Percentiles rank a stretch among this genome's conserved stretches.
phyloP scores from a whole-genome alignment of 179 eudicot genomes.

The Beta macrorhiza region DNA sequence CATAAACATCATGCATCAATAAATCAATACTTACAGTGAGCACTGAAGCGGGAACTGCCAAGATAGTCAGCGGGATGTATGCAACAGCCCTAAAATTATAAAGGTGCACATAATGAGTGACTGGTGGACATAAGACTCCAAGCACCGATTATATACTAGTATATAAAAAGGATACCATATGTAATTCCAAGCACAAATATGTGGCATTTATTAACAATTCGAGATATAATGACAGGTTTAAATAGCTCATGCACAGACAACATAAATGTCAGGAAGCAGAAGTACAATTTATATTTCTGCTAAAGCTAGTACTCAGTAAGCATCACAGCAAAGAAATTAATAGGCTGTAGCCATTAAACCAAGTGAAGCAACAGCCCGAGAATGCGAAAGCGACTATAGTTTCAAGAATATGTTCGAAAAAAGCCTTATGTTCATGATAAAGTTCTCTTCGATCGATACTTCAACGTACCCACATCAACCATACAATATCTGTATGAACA shows the following conservation, averaged over 20 bases:
- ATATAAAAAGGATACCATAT: background rate
- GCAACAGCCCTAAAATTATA: conserved; percentile 68
- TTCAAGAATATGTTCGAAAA: too few species aligned
- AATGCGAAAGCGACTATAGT: too few species aligned
- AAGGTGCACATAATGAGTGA: conserved; percentile 8
- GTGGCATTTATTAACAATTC: background rate
- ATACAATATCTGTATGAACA: too few species aligned
- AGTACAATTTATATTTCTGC: background rate
- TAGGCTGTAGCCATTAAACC: background rate
- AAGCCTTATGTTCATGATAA: too few species aligned
- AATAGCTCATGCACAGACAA: background rate
- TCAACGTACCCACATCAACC: too few species aligned
- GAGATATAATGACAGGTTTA: background rate
- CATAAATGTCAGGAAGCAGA: background rate
- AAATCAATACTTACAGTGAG: conserved; percentile 60
- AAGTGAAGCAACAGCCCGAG: background rate
- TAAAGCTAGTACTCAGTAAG: background rate
- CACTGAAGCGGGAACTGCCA: conserved; percentile 91
- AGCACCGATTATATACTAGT: background rate
- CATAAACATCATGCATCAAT: background rate
- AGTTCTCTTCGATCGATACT: too few species aligned
- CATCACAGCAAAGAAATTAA: background rate
- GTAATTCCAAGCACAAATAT: conserved; percentile 1
- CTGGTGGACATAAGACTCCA: conserved; percentile 8
- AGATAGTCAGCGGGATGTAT: conserved; percentile 74